Evolutionary conservation across 768 basidiomycete species (phyloP).

Genomic region (Podaxis carcinomalis): DNA sequence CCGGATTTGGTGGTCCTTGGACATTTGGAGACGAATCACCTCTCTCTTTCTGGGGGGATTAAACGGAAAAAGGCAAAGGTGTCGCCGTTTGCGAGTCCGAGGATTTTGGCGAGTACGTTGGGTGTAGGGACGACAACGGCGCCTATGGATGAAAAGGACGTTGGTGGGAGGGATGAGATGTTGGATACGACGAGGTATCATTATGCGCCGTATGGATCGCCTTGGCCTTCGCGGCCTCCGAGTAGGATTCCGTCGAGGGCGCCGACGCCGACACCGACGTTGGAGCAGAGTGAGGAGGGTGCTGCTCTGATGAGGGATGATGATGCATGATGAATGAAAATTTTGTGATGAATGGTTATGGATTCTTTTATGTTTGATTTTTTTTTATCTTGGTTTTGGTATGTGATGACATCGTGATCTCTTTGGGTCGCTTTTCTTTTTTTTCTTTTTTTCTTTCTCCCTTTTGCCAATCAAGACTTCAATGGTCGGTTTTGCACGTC

Average conservation of each 20-base stretch:
- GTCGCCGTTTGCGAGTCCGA: constrained; percentile 16
- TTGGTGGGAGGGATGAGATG: constrained; percentile 18
- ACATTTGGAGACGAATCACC: constrained; percentile 39
- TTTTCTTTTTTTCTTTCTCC: too few relatives aligned
- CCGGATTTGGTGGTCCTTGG: constrained; percentile 57
- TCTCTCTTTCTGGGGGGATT: constrained; percentile 24
- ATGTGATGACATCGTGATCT: too few relatives aligned
- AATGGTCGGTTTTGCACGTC: too few relatives aligned
- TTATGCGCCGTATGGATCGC: constrained; percentile 37
- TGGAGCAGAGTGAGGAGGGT: not conserved
- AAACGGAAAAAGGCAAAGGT: constrained; percentile 21
- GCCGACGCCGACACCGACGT: constrained; percentile 23
- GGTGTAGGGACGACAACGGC: constrained; percentile 30
- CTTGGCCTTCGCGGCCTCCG: constrained; percentile 32
- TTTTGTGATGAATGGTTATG: not conserved
- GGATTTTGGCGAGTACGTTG: constrained; percentile 41
- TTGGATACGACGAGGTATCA: constrained; percentile 33
- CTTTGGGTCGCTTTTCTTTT: too few relatives aligned
- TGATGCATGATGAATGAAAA: not conserved
- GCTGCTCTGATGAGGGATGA: not conserved
- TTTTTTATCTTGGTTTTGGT: too few relatives aligned
- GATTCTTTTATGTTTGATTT: too few relatives aligned
- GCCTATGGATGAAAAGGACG: not conserved
- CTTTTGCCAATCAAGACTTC: too few relatives aligned
- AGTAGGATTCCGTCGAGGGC: constrained; percentile 31